Base-by-base conservation (phyloP, 106 monocot species). In the Allium sativum region DNA sequence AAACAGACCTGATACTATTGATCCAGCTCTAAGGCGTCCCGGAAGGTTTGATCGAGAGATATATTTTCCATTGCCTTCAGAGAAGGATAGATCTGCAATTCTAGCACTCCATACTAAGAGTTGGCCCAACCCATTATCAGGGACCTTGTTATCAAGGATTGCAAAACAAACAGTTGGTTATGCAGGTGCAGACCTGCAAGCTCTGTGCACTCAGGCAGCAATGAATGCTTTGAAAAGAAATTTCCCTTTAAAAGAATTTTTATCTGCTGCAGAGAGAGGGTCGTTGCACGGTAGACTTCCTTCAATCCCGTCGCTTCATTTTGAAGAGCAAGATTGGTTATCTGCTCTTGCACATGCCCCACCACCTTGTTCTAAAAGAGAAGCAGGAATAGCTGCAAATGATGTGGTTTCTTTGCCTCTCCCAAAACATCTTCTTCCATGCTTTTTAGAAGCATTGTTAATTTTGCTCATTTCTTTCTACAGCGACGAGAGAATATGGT, bases 41-140 rank as follows among this genome's bases (percentile, higher is more conserved):
- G 94, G 94, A 40, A 83, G 94, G 61, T 94, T 94, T 79, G 89
- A 94, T 52, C 75, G 94, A 19, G 94, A 94, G 70, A 90, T 94
- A 60, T 90, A 90, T 69, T 94, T 94, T 60, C 94, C 94, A 31
- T 73, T 94, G 19, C 94, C 94, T 8, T 74, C 85, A 31, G 67
- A 73, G 21, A 76, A 80, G 68, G 95, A 90, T 72, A 86, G 95
- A 77, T 74, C 77, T 77, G 78, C 86, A 65, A 95, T 95, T 76
- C 79, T 95, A 40, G 75, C 86, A 44, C 84, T 95, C 66, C 90
- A 95, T 57, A 95, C 95, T 40, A 71, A 64, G 68, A 90, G 64
- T 71, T 95, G 95, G 95, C 86, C 86, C 56, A 87, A 75, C 42
- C 85, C 90, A 61, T 17, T 89, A 60, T 73, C 78, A 45, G 90